Evolutionary conservation across 306 rosid genomes (phyloP), one percentile per base, ranked within the genome.

Genomic region (Fragaria ananassa): DNA sequence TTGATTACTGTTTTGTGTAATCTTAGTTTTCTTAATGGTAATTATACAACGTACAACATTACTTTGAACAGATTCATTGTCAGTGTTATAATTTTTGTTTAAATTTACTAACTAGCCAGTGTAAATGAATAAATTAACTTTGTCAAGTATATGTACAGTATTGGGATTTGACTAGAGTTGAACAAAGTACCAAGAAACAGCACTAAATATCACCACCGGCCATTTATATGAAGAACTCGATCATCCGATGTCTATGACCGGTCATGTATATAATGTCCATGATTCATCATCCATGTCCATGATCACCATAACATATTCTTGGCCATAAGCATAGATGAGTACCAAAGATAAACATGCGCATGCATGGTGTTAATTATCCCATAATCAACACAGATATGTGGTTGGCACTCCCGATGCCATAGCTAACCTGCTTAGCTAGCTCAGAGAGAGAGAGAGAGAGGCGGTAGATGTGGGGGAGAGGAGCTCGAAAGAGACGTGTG

Each of bases 401-500:
- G 89, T 83, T 81, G 85, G 87, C 88, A 50, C 89, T 89, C 87
- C 93, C 96, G 75, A 92, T 81, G 91, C 73, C 25, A 17, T 41
- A n/a, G 75, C 63, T 47, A 5, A 31, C n/a, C 21, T 31, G 23
- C 45, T 63, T 34, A 17, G 68, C 44, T 62, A 63, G 45, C 68
- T 8, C 25, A 61, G 69, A 56, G 60, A 27, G 62, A 50, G 77
- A 64, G 77, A 66, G 80, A 69, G 81, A 42, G 72, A 89, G 89
- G 86, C 98, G 97, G 93, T 91, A 93, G 97, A 93, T 91, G 93
- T 91, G 96, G 97, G 98, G 93, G 98, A 87, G 89, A 90, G 97
- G 94, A 91, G 90, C 93, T 50, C 86, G 98, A 94, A 90, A 94
- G 93, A 93, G 98, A 94, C 98, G 92, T 90, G 89, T 92, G 98